Evolutionary conservation across 1,284 basidiomycete species (phyloP), one percentile per base, ranked within the genome.

Genomic region (Cerrena zonata): DNA sequence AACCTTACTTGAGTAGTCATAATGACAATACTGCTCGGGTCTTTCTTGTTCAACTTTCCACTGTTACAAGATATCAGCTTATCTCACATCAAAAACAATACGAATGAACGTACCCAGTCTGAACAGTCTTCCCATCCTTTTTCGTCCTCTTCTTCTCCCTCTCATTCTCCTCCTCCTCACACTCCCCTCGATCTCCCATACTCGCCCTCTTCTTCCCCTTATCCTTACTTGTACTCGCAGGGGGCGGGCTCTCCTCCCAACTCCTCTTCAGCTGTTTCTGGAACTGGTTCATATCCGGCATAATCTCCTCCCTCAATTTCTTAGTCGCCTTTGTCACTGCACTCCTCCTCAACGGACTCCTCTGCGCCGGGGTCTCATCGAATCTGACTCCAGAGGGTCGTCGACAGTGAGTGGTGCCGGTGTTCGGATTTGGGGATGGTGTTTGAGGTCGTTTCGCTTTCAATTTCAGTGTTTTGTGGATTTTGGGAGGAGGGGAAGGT

Each of bases 271-370:
- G 73, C 67, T 90, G 80, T 59, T 78, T 78, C 65, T 89, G 79
- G 58, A 76, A 91, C 52, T 70, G 76, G 42, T 81, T 58, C 10
- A 89, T 72, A 58, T 93, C 90, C 0, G 87, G 84, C 81, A 91
- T 90, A 53, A 89, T 71, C 55, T 76, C 77, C 12, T 86, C 77
- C 34, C 76, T 77, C 39, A 93, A 65, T 56, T 71, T 75, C 56
- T 78, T 71, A 2, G 71, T 74, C 2, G 89, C 90, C 57, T 76
- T 80, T 13, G 74, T 73, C 1, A 89, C 88, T 7, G 90, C 90
- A 19, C 69, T 73, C 24, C 84, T 73, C 58, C 69, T 73, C 19
- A 71, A 69, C 26, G 66, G 59, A 48, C 58, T 58, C 12, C 65
- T 55, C 30, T 34, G 42, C 24, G 49, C 39, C 22, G 55, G 53